Evolutionary conservation across 257 asterid species (phyloP).

Genomic region (Galeopsis tetrahit): DNA sequence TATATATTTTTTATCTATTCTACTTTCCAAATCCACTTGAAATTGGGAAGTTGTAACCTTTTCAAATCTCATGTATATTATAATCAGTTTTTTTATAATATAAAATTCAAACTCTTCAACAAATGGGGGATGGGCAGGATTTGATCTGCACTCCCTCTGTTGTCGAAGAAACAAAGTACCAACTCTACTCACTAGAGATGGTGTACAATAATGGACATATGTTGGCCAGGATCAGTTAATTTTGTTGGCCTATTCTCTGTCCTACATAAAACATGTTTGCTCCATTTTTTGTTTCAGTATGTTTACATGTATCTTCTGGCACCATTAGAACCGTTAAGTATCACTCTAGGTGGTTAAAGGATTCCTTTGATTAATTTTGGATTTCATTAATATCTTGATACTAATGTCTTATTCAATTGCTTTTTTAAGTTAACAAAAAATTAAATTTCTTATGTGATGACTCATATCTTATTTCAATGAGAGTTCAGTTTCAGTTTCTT

Average conservation of each 20-base stretch:
- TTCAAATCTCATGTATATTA: background rate
- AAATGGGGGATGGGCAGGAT: background rate
- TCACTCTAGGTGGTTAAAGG: conserved; percentile 1
- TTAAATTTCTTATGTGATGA: background rate
- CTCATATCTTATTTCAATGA: background rate
- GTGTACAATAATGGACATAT: conserved; percentile 14
- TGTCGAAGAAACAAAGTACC: conserved; percentile 15
- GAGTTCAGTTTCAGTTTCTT: background rate
- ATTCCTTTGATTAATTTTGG: background rate
- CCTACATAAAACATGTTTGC: conserved; percentile 11
- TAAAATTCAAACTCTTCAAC: background rate
- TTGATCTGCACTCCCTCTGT: background rate
- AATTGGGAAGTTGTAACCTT: background rate
- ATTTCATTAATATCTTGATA: background rate
- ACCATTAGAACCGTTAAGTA: conserved; percentile 5
- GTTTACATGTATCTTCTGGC: background rate
- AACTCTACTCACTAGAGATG: conserved; percentile 11
- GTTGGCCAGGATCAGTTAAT: background rate
- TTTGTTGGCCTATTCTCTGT: background rate
- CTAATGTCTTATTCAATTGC: conserved; percentile 1
- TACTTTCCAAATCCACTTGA: background rate
- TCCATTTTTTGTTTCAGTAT: background rate
- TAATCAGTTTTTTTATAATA: background rate
- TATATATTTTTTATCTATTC: background rate
- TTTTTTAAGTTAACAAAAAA: background rate